Evolutionary conservation across 805 yeast genomes (phyloP).

Genomic region (Cyberlindnera xylosilytica): DNA sequence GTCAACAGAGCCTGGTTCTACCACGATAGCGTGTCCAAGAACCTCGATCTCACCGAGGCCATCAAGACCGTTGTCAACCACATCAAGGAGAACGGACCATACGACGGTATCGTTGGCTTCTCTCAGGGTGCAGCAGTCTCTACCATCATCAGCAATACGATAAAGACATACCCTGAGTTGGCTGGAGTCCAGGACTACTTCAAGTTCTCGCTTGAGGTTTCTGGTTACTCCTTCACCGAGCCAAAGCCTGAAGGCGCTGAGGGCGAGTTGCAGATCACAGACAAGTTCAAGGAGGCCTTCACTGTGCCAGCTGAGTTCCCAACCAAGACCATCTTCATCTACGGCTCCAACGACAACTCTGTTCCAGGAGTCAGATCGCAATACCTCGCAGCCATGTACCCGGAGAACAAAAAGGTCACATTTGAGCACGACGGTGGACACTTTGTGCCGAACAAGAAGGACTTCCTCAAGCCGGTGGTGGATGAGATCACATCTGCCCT

Average conservation of each 20-base stretch:
- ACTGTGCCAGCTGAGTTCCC: slow-evolving; percentile 28
- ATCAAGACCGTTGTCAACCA: slow-evolving; percentile 46
- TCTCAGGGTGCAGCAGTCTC: slow-evolving; percentile 93
- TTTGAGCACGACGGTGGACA: slow-evolving; percentile 95
- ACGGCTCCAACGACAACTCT: slow-evolving; percentile 85
- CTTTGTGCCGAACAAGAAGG: slow-evolving; percentile 87
- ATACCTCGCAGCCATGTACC: slow-evolving; percentile 53
- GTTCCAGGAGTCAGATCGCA: slow-evolving; percentile 72
- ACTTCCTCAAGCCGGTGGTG: slow-evolving; percentile 40
- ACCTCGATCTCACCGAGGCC: slow-evolving; percentile 50
- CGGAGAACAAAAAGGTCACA: slow-evolving; percentile 40
- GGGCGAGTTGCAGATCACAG: slow-evolving; percentile 35
- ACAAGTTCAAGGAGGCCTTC: slow-evolving; percentile 32
- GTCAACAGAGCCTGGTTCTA: slow-evolving; percentile 74
- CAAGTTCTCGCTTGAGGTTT: slow-evolving; percentile 72
- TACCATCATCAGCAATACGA: slow-evolving; percentile 61
- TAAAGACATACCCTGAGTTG: slow-evolving; percentile 26
- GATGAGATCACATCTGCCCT: slow-evolving; percentile 30
- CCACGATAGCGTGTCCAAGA: slow-evolving; percentile 44
- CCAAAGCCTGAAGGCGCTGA: slow-evolving; percentile 32
- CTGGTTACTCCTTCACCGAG: slow-evolving; percentile 58
- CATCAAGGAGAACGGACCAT: slow-evolving; percentile 69
- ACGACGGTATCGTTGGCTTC: slow-evolving; percentile 86
- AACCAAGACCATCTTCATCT: slow-evolving; percentile 62
- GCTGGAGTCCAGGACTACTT: slow-evolving; percentile 35